Evolutionary conservation across 2,329 filamentous ascomycete genomes (phyloP).

Genomic region (Stagonosporopsis chrysanthemi): DNA sequence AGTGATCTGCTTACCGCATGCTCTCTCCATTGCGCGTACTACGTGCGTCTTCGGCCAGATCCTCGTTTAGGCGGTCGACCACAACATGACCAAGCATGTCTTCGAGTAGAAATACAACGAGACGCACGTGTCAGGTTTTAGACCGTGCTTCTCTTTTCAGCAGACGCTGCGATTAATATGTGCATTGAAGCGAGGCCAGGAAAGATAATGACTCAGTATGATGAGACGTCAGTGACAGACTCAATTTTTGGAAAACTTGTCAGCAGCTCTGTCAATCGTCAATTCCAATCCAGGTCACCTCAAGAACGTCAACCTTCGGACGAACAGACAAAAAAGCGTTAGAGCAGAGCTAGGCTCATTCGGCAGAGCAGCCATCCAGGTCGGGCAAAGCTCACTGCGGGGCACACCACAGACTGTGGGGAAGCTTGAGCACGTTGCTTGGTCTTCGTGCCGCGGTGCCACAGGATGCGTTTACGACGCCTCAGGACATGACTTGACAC

Average conservation of each 20-base stretch:
- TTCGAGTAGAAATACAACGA: no score
- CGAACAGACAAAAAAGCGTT: slow-evolving; percentile 13
- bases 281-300: not conserved
- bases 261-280: not conserved
- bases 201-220: no score
- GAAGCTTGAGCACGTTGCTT: slow-evolving; percentile 7
- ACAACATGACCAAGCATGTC: no score
- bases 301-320: slow-evolving; percentile 6
- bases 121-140: no score
- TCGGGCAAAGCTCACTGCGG: slow-evolving; percentile 16
- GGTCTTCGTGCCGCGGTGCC: not conserved
- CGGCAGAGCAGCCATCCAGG: slow-evolving; percentile 8
- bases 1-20: not conserved
- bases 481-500: not conserved
- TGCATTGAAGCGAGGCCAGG: no score
- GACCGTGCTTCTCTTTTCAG: no score
- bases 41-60: no score
- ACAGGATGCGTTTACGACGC: not conserved
- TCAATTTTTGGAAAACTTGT: not conserved
- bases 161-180: no score
- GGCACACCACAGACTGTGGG: slow-evolving; percentile 8
- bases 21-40: no score
- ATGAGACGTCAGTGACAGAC: not conserved
- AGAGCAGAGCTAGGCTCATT: slow-evolving; percentile 23
- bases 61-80: no score